Evolutionary conservation across 192 early-diverging fungal species (phyloP), one percentile per base, ranked within the genome.

Genomic region (Dimargaris cristalligena): DNA sequence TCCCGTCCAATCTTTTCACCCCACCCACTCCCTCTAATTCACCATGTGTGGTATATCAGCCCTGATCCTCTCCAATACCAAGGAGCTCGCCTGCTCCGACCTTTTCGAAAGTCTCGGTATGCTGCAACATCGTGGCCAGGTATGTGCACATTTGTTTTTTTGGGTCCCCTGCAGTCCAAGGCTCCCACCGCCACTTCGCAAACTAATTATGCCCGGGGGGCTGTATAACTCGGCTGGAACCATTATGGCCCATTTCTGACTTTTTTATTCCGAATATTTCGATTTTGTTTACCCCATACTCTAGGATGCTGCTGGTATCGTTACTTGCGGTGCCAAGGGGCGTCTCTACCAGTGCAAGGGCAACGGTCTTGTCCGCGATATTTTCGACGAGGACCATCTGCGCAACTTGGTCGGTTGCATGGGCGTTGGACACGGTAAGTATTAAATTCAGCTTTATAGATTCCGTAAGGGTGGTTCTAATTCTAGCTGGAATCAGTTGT

Each of bases 351-450:
- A 99, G 74, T 90, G 91, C 79, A 99, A 99, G 71, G 93, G 88
- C 60, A 99, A 92, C 72, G 96, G 96, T 52, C 93, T 99, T 94
- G 94, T 99, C 34, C 82, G 91, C 59, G 94, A 99, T 73, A 92
- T 99, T 29, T 97, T 99, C 71, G 77, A 84, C 32, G 78, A 83
- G 33, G 62, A 79, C 59, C 82, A 91, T 63, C 74, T 96, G 59
- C 72, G 79, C 60, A 75, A 75, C 47, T 74, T 99, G 54, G 61
- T 80, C 41, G 96, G 96, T 22, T 79, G 72, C 70, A 84, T 99
- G 80, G 96, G 93, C 57, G 80, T 99, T 62, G 92, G 89, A 9
- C 96, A 99, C 71, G 92, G 94, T 99, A 81, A 74, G 78, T 70
- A 33, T 11, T 23, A 45, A 26, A 30, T 25, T 50, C 26, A n/a